Evolutionary conservation across 805 yeast species (phyloP), one percentile per base, ranked within the genome.

Genomic region (Wickerhamomyces chaumierensis): DNA sequence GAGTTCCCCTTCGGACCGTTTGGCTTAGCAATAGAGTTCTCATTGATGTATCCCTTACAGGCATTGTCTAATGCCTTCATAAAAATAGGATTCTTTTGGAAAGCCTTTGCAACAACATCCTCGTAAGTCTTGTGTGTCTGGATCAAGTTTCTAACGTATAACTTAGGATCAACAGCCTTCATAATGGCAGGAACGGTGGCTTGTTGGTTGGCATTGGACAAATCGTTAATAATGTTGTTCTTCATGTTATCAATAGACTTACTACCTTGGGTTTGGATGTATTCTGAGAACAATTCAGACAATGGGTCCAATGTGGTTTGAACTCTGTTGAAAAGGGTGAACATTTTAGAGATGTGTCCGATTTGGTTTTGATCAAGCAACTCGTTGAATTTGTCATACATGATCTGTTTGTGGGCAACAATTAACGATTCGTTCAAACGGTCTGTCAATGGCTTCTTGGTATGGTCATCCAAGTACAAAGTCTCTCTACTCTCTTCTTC

Each of bases 51-150:
- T 29, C 73, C 68, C 42, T 82, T 77, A 49, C 95, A 90, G 2
- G 96, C 96, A 47, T 73, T 75, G 55, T 92, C 97, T 47, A 92
- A 70, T 1, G 96, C 85, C 55, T 81, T 83, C 39, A 82, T 82
- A 65, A 92, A 83, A 17, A 78, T 72, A 3, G 86, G 74, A 55
- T 85, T 82, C 46, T 74, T 74, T 42, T 71, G 75, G 56, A 90
- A 86, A 2, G 94, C 80, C 31, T 54, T 58, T 36, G 61, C 62
- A 27, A 84, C 88, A 42, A 86, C 73, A 8, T 64, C 66, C 44
- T 72, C 75, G 60, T 77, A 92, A 44, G 76, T 74, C 40, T 66
- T 58, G 58, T 88, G 81, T 19, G 87, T 80, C 31, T 66, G 65
- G 31, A 92, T 71, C 40, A 92, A 66, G 3, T 86, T 74, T 50